These are phyloP conservation scores for Trichopus zeylanicus DNA, from an alignment of 116 monocot species.

Conservation along the genomic window DNA sequence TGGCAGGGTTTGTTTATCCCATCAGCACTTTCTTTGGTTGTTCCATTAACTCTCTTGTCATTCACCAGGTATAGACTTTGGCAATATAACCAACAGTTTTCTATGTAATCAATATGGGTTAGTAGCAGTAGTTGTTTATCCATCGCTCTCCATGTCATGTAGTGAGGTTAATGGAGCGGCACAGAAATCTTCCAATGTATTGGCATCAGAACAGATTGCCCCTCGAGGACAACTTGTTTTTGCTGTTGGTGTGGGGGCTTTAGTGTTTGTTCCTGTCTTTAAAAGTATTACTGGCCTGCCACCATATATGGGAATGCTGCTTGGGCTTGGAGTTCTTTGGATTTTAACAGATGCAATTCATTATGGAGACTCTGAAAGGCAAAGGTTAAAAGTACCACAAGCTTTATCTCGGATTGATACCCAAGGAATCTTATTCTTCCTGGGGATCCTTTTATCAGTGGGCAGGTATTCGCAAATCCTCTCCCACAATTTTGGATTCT, in stretches of 20 bases:
- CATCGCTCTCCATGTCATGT: slow-evolving; percentile 9
- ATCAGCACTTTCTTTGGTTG: slow-evolving; percentile 79
- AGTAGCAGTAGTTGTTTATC: slow-evolving; percentile 3
- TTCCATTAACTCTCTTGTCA: slow-evolving; percentile 91
- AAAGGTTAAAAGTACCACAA: slow-evolving; percentile 94
- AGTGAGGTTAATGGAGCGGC: slow-evolving; percentile 76
- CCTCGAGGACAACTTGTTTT: slow-evolving; percentile 95
- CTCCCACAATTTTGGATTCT: not conserved
- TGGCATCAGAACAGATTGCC: slow-evolving; percentile 95
- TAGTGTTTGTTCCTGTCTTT: slow-evolving; percentile 88
- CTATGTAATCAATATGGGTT: not conserved
- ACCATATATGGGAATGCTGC: slow-evolving; percentile 91
- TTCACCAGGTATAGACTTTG: slow-evolving; percentile 55
- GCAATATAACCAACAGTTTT: not conserved
- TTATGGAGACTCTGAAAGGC: slow-evolving; percentile 85
- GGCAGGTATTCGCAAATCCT: slow-evolving; percentile 50
- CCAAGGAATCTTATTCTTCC: slow-evolving; percentile 93
- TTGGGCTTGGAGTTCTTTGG: slow-evolving; percentile 95
- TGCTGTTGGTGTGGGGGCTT: slow-evolving; percentile 76
- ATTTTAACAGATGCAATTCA: slow-evolving; percentile 97
- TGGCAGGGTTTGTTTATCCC: slow-evolving; percentile 84
- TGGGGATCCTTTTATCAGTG: slow-evolving; percentile 88
- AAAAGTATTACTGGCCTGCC: slow-evolving; percentile 86
- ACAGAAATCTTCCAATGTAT: slow-evolving; percentile 34
- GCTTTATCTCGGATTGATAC: slow-evolving; percentile 95